These are phyloP conservation scores for Arabidopsis lyrata DNA, from an alignment of 441 rosid genomes.

Conservation along the genomic window DNA sequence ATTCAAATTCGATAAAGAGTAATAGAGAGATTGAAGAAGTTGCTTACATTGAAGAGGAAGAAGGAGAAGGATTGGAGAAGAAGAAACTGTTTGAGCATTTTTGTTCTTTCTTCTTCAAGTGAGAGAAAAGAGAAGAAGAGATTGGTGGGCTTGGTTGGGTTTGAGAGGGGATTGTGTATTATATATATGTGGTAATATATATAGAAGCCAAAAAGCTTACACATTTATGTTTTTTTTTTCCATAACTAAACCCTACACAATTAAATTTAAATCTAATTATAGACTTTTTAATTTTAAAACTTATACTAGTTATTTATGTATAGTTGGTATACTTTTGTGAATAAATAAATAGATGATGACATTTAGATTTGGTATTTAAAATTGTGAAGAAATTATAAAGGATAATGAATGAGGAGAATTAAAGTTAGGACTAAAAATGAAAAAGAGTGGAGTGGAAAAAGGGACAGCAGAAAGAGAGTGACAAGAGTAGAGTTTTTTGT, in stretches of 20 bases:
- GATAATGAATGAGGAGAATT: conserved; percentile 33
- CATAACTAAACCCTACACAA: conserved; percentile 33
- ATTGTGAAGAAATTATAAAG: conserved; percentile 18
- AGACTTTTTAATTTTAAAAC: background rate
- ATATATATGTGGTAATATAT: conserved; percentile 11
- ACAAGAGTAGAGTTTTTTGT: conserved; percentile 30
- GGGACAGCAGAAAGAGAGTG: conserved; percentile 43
- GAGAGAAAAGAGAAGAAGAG: conserved; percentile 45
- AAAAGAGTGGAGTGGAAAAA: conserved; percentile 39
- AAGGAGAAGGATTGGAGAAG: conserved; percentile 37
- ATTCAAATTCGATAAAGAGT: background rate
- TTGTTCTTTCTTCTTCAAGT: conserved; percentile 28
- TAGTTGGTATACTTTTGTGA: conserved; percentile 9
- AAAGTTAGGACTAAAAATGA: conserved; percentile 22
- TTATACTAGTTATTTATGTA: conserved; percentile 3
- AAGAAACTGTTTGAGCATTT: conserved; percentile 47
- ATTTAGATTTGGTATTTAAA: conserved; percentile 1
- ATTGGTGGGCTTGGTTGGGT: conserved; percentile 50
- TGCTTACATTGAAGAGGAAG: conserved; percentile 54
- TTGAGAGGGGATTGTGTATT: conserved; percentile 32
- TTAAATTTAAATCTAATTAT: background rate
- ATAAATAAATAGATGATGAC: conserved; percentile 20
- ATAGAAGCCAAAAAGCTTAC: conserved; percentile 25
- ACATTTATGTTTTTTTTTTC: conserved; percentile 24
- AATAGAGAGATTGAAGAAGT: background rate